phyloP scores from a whole-genome alignment of 768 basidiomycete genomes.

The Tremella yokohamensis region DNA sequence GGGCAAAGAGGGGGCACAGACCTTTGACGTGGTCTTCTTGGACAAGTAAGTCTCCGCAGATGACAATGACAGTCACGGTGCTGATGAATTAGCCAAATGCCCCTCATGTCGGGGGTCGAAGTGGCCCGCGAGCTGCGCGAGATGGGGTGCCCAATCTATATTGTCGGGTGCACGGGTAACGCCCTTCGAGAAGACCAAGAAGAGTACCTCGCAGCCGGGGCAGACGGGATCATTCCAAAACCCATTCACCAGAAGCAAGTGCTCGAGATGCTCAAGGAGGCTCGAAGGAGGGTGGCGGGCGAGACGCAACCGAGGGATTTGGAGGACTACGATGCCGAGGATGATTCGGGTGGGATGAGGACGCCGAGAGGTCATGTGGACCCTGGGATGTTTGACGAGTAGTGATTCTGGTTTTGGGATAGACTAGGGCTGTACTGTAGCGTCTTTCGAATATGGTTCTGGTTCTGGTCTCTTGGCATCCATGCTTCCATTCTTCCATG shows the following conservation, averaged over 20 bases:
- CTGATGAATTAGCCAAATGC: conserved; percentile 46
- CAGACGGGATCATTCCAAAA: conserved; percentile 49
- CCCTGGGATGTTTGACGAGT: too few species aligned
- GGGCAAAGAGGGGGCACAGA: conserved; percentile 18
- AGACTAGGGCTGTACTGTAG: too few species aligned
- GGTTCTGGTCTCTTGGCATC: too few species aligned
- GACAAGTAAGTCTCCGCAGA: conserved; percentile 50
- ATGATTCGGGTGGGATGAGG: too few species aligned
- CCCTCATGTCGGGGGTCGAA: conserved; percentile 49
- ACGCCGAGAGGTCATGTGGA: too few species aligned
- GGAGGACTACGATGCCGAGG: background rate
- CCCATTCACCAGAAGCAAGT: conserved; percentile 46
- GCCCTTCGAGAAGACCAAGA: conserved; percentile 50
- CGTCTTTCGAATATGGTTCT: too few species aligned
- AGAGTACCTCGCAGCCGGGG: conserved; percentile 46
- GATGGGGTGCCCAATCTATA: conserved; percentile 43
- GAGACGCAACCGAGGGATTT: conserved; percentile 38
- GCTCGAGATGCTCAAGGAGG: conserved; percentile 41
- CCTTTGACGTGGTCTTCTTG: conserved; percentile 44
- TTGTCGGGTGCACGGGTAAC: conserved; percentile 50
- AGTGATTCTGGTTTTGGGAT: too few species aligned
- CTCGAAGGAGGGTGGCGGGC: conserved; percentile 38
- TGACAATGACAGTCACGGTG: background rate
- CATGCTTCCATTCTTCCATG: too few species aligned
- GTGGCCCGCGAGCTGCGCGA: conserved; percentile 43